Percentiles rank a stretch among this genome's conserved stretches.
Conservation (phyloP, 371 early-diverging fungal species). For the Modicella reniformis region DNA sequence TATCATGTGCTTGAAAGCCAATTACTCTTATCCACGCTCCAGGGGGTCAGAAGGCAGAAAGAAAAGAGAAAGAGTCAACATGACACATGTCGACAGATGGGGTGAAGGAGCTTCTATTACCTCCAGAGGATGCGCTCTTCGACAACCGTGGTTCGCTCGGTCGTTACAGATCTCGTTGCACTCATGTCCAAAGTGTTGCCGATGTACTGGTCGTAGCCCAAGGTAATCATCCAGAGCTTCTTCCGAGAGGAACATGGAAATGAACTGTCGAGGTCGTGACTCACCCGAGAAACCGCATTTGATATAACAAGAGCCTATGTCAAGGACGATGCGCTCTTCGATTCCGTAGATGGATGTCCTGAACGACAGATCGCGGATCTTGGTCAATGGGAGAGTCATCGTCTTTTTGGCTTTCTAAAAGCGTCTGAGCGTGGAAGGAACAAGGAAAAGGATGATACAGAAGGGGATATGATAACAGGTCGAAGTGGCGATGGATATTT, state of each 20-base stretch:
- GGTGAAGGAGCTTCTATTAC: constrained; percentile 10
- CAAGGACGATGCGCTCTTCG: constrained; percentile 88
- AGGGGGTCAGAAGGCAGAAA: not conserved
- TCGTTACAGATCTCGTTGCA: constrained; percentile 46
- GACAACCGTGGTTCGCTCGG: constrained; percentile 25
- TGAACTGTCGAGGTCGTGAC: constrained; percentile 77
- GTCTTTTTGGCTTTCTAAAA: not conserved
- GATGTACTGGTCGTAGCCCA: constrained; percentile 27
- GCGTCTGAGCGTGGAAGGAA: not conserved
- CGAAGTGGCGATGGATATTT: not conserved
- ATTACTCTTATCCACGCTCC: not conserved
- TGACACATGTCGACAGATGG: not conserved
- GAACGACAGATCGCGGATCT: constrained; percentile 51
- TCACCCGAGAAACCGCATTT: constrained; percentile 93
- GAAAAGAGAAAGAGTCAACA: not conserved
- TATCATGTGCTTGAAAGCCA: constrained; percentile 3
- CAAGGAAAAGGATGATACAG: not conserved
- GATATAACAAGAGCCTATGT: constrained; percentile 84
- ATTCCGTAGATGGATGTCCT: constrained; percentile 67
- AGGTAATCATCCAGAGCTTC: constrained; percentile 49
- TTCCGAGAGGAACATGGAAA: constrained; percentile 61
- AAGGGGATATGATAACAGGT: not conserved
- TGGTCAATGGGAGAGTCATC: constrained; percentile 48
- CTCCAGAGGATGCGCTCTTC: constrained; percentile 38
- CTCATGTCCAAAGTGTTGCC: constrained; percentile 44